Evolutionary conservation across 306 rosid species (phyloP).

Genomic region (Adenanthera pavonina): DNA sequence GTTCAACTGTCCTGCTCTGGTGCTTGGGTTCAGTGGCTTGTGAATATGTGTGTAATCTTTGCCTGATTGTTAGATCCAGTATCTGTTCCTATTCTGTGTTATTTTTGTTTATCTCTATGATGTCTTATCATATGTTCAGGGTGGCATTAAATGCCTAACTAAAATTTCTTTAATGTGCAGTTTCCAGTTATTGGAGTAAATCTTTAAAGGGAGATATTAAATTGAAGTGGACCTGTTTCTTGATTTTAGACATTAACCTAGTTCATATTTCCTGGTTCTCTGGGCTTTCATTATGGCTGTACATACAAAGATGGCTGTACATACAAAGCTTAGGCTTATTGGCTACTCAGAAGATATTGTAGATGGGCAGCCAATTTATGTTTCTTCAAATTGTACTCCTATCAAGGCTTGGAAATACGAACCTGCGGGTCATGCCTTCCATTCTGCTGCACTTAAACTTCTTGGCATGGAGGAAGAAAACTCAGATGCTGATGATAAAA

Average conservation of each 20-base stretch:
- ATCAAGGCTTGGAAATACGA: constrained; percentile 70
- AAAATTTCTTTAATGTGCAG: constrained; percentile 36
- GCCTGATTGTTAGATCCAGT: background rate
- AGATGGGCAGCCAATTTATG: constrained; percentile 80
- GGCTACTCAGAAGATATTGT: constrained; percentile 72
- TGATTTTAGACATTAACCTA: constrained; percentile 11
- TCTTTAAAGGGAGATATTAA: constrained; percentile 6
- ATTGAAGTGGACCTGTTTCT: constrained; percentile 17
- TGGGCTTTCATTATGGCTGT: constrained; percentile 56
- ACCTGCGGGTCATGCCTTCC: constrained; percentile 94
- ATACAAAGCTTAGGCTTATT: constrained; percentile 41
- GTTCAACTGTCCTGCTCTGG: background rate
- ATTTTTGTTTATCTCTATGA: constrained; percentile 7
- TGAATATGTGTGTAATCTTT: background rate
- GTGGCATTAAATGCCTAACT: constrained; percentile 17
- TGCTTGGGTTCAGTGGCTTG: background rate
- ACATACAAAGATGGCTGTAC: constrained; percentile 59
- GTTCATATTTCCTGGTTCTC: constrained; percentile 27
- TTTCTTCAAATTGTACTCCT: constrained; percentile 83
- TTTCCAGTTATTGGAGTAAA: constrained; percentile 20
- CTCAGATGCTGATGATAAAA: constrained; percentile 47
- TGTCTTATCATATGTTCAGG: background rate
- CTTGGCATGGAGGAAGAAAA: constrained; percentile 67
- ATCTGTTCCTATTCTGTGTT: background rate
- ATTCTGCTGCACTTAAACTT: constrained; percentile 76